Base-by-base conservation (phyloP, 371 early-diverging fungal genomes). In the Mucor lusitanicus region DNA sequence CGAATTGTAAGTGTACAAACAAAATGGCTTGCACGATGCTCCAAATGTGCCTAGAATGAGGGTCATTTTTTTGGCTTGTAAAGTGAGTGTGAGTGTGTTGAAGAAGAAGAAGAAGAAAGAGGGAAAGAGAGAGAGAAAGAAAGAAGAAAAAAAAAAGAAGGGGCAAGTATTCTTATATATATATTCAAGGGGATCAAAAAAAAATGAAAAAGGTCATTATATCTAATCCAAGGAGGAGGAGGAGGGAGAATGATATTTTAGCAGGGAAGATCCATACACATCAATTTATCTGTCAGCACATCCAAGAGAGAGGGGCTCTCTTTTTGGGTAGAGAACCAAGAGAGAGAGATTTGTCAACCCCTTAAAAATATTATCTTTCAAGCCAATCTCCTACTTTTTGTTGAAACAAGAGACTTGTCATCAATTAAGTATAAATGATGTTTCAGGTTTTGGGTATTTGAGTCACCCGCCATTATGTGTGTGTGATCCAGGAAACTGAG, bases 21-120 rank as follows among this genome's bases (percentile, higher is more conserved):
- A 65, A 37, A 76, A 70, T 30, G 62, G 56, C n/a, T 48, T 53
- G 6, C 27, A 48, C 19, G 8, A n/a, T 6, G 25, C 54, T 28
- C 64, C 66, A 48, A 67, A 74, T 19, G 61, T 55, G 6, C 74
- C 74, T 62, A 74, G 48, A 44, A 74, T 12, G 11, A 73, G 40
- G 25, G 42, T 46, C 46, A 40, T 63, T 56, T 57, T 53, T 42
- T 15, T 33, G 6, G 33, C 33, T 3, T 3, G 3, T 33, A 8
- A 1, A 6, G 33, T 33, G 17, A 21, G 39, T 32, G 28, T 56
- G 32, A 2, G 12, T 37, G 37, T 12, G 37, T 12, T 13, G 2
- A 13, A 1, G 37, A 37, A 54, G 23, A 39, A 53, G 35, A 56
- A 63, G 64, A 53, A 67, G 58, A 57, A 62, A 74, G 25, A 61